Conservation (phyloP, 305 asterid genomes). For the Euphrasia arctica region DNA sequence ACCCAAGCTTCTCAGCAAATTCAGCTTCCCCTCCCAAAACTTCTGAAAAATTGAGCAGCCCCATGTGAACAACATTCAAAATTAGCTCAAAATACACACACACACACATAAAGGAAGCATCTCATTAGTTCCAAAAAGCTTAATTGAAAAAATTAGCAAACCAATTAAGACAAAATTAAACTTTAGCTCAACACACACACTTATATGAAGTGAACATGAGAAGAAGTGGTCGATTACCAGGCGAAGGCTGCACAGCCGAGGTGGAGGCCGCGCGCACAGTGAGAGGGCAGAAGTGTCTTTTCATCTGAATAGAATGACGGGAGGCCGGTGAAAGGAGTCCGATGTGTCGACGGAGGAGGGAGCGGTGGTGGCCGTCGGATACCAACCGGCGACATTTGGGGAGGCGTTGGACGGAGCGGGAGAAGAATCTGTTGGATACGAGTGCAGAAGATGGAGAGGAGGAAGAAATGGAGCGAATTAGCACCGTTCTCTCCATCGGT, state of each 20-base stretch:
- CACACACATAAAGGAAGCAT: not conserved
- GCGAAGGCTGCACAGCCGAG: slow-evolving; percentile 57
- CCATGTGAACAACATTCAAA: slow-evolving; percentile 1
- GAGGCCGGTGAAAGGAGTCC: slow-evolving; percentile 39
- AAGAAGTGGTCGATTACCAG: slow-evolving; percentile 36
- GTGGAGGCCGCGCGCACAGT: slow-evolving; percentile 73
- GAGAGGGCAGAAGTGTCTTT: slow-evolving; percentile 41
- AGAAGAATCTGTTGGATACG: slow-evolving; percentile 56
- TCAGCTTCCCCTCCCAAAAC: slow-evolving; percentile 69
- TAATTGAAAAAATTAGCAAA: slow-evolving; percentile 31
- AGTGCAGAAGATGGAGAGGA: slow-evolving; percentile 46
- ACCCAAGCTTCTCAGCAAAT: slow-evolving; percentile 83
- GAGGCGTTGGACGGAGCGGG: slow-evolving; percentile 55
- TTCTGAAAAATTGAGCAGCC: slow-evolving; percentile 32
- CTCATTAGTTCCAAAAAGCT: slow-evolving; percentile 45
- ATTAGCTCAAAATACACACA: slow-evolving; percentile 1
- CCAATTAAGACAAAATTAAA: not conserved
- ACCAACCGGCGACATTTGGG: slow-evolving; percentile 50
- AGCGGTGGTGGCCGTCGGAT: slow-evolving; percentile 42
- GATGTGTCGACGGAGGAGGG: slow-evolving; percentile 45
- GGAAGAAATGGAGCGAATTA: slow-evolving; percentile 63
- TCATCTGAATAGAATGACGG: slow-evolving; percentile 41
- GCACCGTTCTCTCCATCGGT: slow-evolving; percentile 78
- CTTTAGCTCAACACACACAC: slow-evolving; percentile 8
- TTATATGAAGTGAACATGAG: not conserved